Evolutionary conservation across 371 early-diverging fungal genomes (phyloP), one percentile per base, ranked within the genome.

Genomic region (Polyrhizophydium stewartii): DNA sequence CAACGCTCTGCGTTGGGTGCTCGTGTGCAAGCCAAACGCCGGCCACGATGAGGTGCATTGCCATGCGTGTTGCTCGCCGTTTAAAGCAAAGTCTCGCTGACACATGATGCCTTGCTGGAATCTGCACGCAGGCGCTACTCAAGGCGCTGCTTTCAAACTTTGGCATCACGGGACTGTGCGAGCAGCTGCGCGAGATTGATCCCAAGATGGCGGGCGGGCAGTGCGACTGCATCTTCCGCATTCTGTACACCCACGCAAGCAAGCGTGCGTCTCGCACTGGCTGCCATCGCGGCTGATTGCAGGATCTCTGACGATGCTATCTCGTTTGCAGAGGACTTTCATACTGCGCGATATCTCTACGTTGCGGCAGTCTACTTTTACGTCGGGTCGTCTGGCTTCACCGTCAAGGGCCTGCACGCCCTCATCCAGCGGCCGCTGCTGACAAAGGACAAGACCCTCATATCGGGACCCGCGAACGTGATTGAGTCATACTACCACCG

Each of bases 1-100:
- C 10, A 53, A 53, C 32, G 30, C 53, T 5, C 53, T 53, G 25
- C 53, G 53, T 12, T 53, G 53, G 53, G n/a, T 53, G 12, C n/a
- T 53, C 10, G 53, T 19, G 45, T 40, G 40, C 19, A 45, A 19
- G 2, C n/a, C 45, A 35, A 7, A 3, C 13, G 35, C 35, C 13
- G 35, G 35, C 35, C 35, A 35, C 7, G 7, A 35, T 35, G 7
- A 3, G 13, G 7, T 35, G 35, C 7, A 35, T 7, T 35, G 13
- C 35, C n/a, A n/a, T n/a, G n/a, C n/a, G n/a, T n/a, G n/a, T n/a
- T n/a, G n/a, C n/a, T n/a, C n/a, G n/a, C n/a, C n/a, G n/a, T n/a
- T n/a, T n/a, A n/a, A n/a, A n/a, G n/a, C n/a, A n/a, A n/a, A n/a
- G n/a, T n/a, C n/a, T n/a, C n/a, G n/a, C n/a, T n/a, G n/a, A n/a